phyloP scores from a whole-genome alignment of 129 eudicot genomes.

The Flaveria linearis region DNA sequence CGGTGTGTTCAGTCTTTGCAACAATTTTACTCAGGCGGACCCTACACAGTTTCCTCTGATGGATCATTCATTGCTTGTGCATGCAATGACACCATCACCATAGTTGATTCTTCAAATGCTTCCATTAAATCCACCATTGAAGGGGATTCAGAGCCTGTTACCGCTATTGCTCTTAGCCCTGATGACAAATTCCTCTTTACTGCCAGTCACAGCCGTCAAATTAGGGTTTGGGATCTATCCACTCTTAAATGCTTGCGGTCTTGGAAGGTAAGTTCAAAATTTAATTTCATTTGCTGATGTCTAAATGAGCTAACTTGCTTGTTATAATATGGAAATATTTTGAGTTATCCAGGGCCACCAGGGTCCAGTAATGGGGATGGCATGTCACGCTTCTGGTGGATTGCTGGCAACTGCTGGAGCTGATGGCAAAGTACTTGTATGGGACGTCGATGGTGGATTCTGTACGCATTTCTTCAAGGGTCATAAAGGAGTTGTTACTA shows the following conservation, averaged over 20 bases:
- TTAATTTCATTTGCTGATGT: background rate
- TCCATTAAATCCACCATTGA: constrained; percentile 75
- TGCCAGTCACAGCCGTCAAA: constrained; percentile 77
- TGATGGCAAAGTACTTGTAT: constrained; percentile 79
- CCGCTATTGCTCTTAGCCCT: constrained; percentile 71
- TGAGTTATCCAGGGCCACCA: constrained; percentile 67
- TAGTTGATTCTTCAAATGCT: constrained; percentile 77
- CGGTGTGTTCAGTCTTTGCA: constrained; percentile 54
- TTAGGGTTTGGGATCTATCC: constrained; percentile 84
- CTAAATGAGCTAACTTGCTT: constrained; percentile 1
- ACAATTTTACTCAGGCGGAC: constrained; percentile 90
- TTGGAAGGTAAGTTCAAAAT: constrained; percentile 67
- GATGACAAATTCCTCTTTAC: constrained; percentile 66
- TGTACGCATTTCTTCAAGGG: constrained; percentile 90
- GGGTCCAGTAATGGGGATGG: constrained; percentile 86
- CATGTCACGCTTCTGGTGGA: constrained; percentile 89
- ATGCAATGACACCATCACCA: constrained; percentile 71
- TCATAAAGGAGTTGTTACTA: constrained; percentile 73
- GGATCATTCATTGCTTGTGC: constrained; percentile 79
- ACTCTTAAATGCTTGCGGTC: constrained; percentile 73
- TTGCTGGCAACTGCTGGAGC: constrained; percentile 91
- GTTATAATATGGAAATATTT: background rate
- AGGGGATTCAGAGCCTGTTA: constrained; percentile 75
- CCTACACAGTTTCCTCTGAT: constrained; percentile 69
- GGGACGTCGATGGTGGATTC: constrained; percentile 94